A percentile compares a stretch with the other conserved stretches of the same genome.
Evolutionary conservation across 169 alveolate species (phyloP).

Genomic region (Plasmodium reichenowi): DNA sequence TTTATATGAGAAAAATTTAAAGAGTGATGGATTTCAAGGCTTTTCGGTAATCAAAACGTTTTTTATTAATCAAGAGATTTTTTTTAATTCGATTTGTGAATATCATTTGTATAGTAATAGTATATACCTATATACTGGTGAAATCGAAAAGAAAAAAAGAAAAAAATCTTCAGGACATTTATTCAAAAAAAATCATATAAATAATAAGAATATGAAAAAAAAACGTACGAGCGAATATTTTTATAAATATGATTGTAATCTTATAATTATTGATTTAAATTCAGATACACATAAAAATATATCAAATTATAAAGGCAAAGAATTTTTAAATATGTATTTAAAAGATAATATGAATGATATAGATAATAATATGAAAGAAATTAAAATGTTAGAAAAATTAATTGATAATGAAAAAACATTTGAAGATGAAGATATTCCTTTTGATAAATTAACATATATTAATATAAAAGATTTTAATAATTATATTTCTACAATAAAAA

Average conservation of each 20-base stretch:
- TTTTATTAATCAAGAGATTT: slow-evolving; percentile 49
- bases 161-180: slow-evolving; percentile 33
- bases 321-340: slow-evolving; percentile 9
- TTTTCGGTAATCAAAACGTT: slow-evolving; percentile 33
- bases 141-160: slow-evolving; percentile 35
- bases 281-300: slow-evolving; percentile 10
- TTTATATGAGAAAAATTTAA: slow-evolving; percentile 48
- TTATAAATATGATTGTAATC: slow-evolving; percentile 69
- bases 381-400: slow-evolving; percentile 52
- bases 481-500: slow-evolving; percentile 61
- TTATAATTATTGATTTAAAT: slow-evolving; percentile 65
- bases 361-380: slow-evolving; percentile 62
- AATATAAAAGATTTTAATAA: slow-evolving; percentile 71
- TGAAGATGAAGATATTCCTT: slow-evolving; percentile 46
- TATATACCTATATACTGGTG: slow-evolving; percentile 63
- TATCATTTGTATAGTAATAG: slow-evolving; percentile 71
- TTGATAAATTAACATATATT: slow-evolving; percentile 50
- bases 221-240: slow-evolving; percentile 53
- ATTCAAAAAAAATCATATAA: slow-evolving; percentile 30
- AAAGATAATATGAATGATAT: slow-evolving; percentile 61
- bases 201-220: slow-evolving; percentile 8
- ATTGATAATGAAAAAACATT: slow-evolving; percentile 48
- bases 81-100: slow-evolving; percentile 62
- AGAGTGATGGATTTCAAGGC: slow-evolving; percentile 44
- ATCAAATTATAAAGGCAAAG: slow-evolving; percentile 2